phyloP scores from a whole-genome alignment of 2,329 filamentous ascomycete genomes.

The Diaporthe helianthi region DNA sequence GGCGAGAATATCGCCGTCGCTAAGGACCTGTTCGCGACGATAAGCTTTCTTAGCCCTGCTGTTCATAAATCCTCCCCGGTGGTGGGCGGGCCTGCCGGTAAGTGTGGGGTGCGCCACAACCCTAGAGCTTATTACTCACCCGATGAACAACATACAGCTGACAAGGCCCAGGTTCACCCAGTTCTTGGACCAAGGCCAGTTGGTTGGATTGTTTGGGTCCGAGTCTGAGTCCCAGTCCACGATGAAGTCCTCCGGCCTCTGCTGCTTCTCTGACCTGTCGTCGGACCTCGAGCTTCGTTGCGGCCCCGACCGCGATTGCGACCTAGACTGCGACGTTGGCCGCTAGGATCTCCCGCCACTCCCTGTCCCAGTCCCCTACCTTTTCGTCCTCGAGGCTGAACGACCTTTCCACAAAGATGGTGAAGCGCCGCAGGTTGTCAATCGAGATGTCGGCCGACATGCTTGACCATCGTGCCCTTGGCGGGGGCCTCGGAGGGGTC shows the following conservation, averaged over 20 bases:
- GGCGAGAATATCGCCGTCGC: constrained; percentile 66
- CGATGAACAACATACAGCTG: not conserved
- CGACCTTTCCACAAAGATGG: constrained; percentile 10
- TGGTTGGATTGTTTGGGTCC: not conserved
- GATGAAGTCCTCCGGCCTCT: not conserved
- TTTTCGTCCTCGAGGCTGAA: constrained; percentile 11
- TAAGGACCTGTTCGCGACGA: not conserved
- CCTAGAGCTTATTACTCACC: constrained; percentile 9
- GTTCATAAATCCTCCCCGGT: not conserved
- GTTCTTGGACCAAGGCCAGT: constrained; percentile 9
- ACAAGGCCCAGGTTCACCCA: not conserved
- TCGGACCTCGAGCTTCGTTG: not conserved
- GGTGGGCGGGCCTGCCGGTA: constrained; percentile 1
- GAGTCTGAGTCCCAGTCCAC: not conserved
- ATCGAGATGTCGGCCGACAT: not conserved
- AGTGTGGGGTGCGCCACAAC: constrained; percentile 1
- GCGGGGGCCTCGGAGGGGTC: not conserved
- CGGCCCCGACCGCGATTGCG: not conserved
- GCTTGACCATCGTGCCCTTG: not conserved
- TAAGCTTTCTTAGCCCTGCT: not conserved
- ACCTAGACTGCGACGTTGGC: not conserved
- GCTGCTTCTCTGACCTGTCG: not conserved
- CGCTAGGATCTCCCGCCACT: not conserved
- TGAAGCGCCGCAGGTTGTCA: constrained; percentile 10
- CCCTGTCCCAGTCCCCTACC: not conserved